Evolutionary conservation across 345 rosid genomes (phyloP).

Genomic region (Abelmoschus esculentus): DNA sequence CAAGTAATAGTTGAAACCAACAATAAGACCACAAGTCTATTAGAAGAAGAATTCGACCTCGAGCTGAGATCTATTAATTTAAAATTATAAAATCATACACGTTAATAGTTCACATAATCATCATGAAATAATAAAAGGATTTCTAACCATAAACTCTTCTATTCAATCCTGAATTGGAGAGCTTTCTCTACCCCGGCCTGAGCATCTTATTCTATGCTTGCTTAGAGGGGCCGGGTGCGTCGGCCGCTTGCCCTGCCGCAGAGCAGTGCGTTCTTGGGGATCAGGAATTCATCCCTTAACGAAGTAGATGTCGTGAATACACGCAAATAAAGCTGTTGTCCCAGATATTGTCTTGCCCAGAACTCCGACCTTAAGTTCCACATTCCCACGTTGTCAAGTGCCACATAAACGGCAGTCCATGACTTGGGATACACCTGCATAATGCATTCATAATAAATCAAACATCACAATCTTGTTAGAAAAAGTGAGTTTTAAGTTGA

Average conservation of each 20-base stretch:
- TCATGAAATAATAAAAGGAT: constrained; percentile 6
- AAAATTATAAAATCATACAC: constrained; percentile 2
- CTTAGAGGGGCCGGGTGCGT: neutral
- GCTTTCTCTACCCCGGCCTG: neutral
- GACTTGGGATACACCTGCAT: neutral
- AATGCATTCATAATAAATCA: neutral
- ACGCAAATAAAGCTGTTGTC: neutral
- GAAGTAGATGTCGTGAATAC: neutral
- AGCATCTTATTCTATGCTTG: neutral
- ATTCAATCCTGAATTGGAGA: neutral
- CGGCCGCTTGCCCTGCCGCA: neutral
- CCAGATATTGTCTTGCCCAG: neutral
- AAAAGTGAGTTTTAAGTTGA: neutral
- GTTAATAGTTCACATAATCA: neutral
- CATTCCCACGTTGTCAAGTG: neutral
- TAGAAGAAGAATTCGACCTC: constrained; percentile 40
- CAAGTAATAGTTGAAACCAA: neutral
- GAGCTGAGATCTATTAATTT: constrained; percentile 34
- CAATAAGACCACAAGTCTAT: constrained; percentile 1
- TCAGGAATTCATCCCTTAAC: neutral
- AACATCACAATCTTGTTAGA: neutral
- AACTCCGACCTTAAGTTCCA: neutral
- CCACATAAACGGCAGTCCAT: neutral
- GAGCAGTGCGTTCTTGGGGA: neutral
- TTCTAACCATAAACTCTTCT: constrained; percentile 17